Base-by-base conservation (phyloP, 2,329 filamentous ascomycete genomes). In the Colletotrichum neosansevieriae region DNA sequence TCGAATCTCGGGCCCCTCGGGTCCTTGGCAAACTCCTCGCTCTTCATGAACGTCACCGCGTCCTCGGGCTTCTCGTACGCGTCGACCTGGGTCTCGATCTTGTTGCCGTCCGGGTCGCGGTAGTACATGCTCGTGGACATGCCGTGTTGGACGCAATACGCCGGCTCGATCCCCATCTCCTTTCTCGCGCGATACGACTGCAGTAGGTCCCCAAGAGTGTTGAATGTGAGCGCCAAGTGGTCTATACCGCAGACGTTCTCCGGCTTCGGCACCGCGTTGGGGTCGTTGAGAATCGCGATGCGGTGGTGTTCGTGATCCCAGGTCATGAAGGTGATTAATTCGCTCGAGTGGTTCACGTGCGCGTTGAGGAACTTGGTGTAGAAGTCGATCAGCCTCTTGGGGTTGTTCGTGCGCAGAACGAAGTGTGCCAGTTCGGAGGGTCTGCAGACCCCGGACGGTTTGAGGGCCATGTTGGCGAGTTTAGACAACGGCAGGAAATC, bases 221-320 rank as follows among this genome's bases (percentile, higher is more conserved):
- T 54, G 69, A 79, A 83, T 2, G 78, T 75, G 71, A 84, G 84
- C 21, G 82, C 78, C 19, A 83, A 75, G 71, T 85, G 83, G 50
- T 81, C 72, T 2, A 85, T 67, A 1, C 81, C 81, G 7, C 73
- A 72, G 6, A 70, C 72, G 32, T 69, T 70, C 6, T 51, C 63
- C 6, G 71, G 69, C 54, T 76, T 75, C 1, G 73, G 70, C 1
- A 24, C 36, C 3, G 74, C 72, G 2, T 49, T 68, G 0, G 79
- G 77, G 7, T 79, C 40, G 4, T 66, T 58, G 17, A 76, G n/a
- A 42, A 85, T 75, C 13, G 80, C 83, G 34, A 84, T 75, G 42
- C 83, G 82, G 71, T 85, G 83, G 69, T 85, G 83, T 71, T 84
- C 83, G 0, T 82, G 75, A 71, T 85, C 83, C 75, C 82, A 85